Evolutionary conservation across 371 early-diverging fungal genomes (phyloP).

Genomic region (Encephalitozoon intestinalis): DNA sequence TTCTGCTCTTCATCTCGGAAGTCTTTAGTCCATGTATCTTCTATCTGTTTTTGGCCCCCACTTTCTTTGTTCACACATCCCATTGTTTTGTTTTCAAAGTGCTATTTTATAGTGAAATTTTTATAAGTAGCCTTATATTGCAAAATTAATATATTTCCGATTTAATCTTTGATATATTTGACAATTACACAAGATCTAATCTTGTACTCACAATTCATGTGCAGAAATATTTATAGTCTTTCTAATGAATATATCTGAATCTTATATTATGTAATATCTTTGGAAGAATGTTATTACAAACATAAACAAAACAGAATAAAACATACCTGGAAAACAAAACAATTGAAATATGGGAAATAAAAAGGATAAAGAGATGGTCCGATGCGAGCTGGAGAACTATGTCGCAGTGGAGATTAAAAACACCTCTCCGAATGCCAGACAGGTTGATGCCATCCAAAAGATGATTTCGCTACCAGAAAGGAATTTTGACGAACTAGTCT

Average conservation of each 20-base stretch:
- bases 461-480: constrained; percentile 45
- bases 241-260: no score
- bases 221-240: neutral
- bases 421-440: neutral
- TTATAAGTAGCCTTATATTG: neutral
- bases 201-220: neutral
- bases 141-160: neutral
- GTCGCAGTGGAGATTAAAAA: neutral
- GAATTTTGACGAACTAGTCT: constrained; percentile 55
- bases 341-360: constrained; percentile 2
- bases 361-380: constrained; percentile 12
- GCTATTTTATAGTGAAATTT: constrained; percentile 33
- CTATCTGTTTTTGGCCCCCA: neutral
- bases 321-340: constrained; percentile 3
- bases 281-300: neutral
- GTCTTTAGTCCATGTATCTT: neutral
- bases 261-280: neutral
- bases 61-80: neutral
- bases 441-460: constrained; percentile 56
- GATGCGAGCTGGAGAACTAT: constrained; percentile 28
- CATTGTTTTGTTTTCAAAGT: constrained; percentile 29
- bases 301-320: constrained; percentile 6
- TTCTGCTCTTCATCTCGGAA: neutral
- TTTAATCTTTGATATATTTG: constrained; percentile 16
- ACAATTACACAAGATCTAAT: neutral